Conservation (phyloP, 805 yeast genomes). For the Yarrowia osloensis region DNA sequence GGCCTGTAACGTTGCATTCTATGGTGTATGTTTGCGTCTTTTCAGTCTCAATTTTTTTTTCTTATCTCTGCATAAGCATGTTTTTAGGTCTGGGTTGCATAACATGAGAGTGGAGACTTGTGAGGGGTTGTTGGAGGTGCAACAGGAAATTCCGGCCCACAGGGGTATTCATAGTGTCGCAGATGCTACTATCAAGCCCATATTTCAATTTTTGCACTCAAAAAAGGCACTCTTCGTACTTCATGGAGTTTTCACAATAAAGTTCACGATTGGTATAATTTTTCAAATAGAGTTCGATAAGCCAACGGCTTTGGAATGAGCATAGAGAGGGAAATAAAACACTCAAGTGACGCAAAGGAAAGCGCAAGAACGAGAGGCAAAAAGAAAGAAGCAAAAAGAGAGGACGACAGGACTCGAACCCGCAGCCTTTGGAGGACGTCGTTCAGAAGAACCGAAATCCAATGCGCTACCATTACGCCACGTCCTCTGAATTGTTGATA, state of each 20-base stretch:
- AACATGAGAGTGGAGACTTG: no score
- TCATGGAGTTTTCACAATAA: no score
- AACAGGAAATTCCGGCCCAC: no score
- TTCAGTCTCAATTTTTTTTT: background rate
- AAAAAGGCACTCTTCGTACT: no score
- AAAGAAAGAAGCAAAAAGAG: no score
- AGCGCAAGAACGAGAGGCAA: background rate
- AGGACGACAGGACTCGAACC: slow-evolving; percentile 19
- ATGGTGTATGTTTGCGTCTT: background rate
- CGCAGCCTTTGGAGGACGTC: slow-evolving; percentile 17
- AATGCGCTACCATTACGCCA: slow-evolving; percentile 17
- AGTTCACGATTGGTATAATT: no score
- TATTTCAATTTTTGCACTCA: no score
- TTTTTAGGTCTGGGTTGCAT: no score
- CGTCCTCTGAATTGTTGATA: background rate
- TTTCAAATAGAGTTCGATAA: background rate
- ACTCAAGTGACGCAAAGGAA: background rate
- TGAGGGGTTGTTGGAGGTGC: no score
- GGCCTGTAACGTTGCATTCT: no score
- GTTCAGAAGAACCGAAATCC: slow-evolving; percentile 15
- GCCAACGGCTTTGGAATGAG: background rate
- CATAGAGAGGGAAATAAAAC: background rate
- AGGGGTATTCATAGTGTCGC: no score
- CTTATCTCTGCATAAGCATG: background rate
- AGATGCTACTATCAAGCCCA: no score